Evolutionary conservation across 2,329 filamentous ascomycete genomes (phyloP), one percentile per base, ranked within the genome.

Genomic region (Fusarium agapanthi): DNA sequence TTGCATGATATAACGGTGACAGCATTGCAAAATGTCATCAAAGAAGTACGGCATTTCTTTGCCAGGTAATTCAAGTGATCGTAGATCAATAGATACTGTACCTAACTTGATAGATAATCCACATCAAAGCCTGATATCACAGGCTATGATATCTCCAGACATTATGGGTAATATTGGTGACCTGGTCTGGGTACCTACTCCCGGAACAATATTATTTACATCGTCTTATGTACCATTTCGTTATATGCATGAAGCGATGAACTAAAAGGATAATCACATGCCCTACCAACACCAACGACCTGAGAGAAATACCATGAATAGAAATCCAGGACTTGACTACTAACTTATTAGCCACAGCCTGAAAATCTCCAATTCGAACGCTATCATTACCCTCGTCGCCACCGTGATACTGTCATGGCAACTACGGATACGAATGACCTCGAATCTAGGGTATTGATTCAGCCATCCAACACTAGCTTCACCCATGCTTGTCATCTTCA

Each of bases 401-500:
- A 22, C n/a, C 24, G 13, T 50, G 20, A 43, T 38, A 34, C 34
- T 64, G 26, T 24, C 32, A 63, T 55, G 45, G 22, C 57, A 47
- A 40, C 37, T 54, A 30, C 40, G 24, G n/a, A 51, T 54, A 34
- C 22, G 44, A 51, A 57, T 69, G 64, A 63, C 48, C 57, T 64
- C 50, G 26, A 50, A 34, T 57, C 43, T 20, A 34, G 37, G 50
- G 37, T 34, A 62, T 44, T 44, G 26, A 37, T 26, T 68, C 40
- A 45, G 41, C 50, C 41, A 48, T 45, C 28, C 24, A 28, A 38
- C 51, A 65, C 40, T 53, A 32, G 41, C 43, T 32, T 64, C 38
- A 32, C 30, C 16, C 45, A 65, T 40, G 41, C 34, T 26, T 57
- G 26, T 12, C 58, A 64, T 43, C 40, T 26, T 64, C 40, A 20